A percentile compares a stretch with the other conserved stretches of the same genome.
phyloP scores from a whole-genome alignment of 495 filamentous ascomycete species.

The Daldinia vernicosa region DNA sequence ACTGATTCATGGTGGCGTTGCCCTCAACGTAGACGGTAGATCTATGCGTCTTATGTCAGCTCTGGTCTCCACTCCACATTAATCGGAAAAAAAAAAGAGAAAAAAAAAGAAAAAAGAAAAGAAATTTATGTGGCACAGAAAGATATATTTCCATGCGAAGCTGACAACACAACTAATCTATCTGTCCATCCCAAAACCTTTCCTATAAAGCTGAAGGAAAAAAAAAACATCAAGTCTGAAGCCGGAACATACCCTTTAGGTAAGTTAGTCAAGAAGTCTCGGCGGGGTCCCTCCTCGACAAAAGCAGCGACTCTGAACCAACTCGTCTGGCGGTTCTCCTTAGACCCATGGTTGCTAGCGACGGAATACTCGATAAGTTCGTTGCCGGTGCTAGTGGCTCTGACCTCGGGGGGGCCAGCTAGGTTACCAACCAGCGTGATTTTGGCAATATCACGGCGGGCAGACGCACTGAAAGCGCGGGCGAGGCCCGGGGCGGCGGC shows the following conservation, averaged over 20 bases:
- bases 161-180: background rate
- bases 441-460: conserved; percentile 66
- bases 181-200: background rate
- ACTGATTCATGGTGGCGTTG: conserved; percentile 69
- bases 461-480: conserved; percentile 64
- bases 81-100: background rate
- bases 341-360: conserved; percentile 64
- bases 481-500: conserved; percentile 51
- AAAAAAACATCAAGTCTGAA: background rate
- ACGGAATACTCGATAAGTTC: conserved; percentile 76
- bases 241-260: conserved; percentile 76
- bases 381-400: conserved; percentile 68
- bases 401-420: conserved; percentile 72
- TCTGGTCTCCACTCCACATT: background rate
- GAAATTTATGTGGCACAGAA: background rate
- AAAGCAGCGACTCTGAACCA: conserved; percentile 81
- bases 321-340: conserved; percentile 72
- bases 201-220: background rate
- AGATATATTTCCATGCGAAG: background rate
- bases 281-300: conserved; percentile 63
- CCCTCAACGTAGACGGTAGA: conserved; percentile 78
- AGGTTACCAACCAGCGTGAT: conserved; percentile 82
- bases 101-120: background rate
- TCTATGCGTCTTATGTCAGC: conserved; percentile 10
- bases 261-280: conserved; percentile 71